These are phyloP conservation scores for Xylaria polymorpha DNA, from an alignment of 2,329 filamentous ascomycete genomes.

Conservation along the genomic window DNA sequence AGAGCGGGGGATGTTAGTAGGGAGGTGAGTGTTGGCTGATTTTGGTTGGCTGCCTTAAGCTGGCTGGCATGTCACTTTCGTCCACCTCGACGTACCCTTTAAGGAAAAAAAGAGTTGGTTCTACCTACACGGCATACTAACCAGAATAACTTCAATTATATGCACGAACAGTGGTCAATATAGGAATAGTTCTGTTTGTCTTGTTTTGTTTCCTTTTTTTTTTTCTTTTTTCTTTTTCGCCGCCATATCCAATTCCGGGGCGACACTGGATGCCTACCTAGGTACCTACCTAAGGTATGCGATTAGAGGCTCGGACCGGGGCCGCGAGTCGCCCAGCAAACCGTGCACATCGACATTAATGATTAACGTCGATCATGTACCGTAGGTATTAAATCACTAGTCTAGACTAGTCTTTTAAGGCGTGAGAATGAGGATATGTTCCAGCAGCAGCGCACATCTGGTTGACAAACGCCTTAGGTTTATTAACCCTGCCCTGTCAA, in stretches of 20 bases:
- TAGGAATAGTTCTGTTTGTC: background rate
- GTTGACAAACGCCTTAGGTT: background rate
- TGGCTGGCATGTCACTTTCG: slow-evolving; percentile 10
- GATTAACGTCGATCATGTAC: background rate
- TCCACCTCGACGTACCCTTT: background rate
- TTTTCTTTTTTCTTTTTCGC: slow-evolving; percentile 4
- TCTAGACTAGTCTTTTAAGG: background rate
- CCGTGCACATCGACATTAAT: background rate
- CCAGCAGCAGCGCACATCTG: background rate
- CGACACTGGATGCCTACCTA: background rate
- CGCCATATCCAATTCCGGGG: background rate
- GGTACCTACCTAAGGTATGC: too few species aligned
- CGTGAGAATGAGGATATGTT: background rate
- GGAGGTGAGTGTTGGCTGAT: slow-evolving; percentile 18
- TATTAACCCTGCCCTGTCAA: background rate
- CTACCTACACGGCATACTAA: background rate
- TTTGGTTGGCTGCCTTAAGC: slow-evolving; percentile 25
- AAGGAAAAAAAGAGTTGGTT: background rate
- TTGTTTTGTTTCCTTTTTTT: background rate
- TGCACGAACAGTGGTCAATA: background rate
- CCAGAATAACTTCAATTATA: background rate
- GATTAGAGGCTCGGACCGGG: slow-evolving; percentile 29
- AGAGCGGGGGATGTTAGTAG: background rate
- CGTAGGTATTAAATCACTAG: background rate
- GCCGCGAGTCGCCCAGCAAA: slow-evolving; percentile 5